Evolutionary conservation across 1,139 yeast species (phyloP), one percentile per base, ranked within the genome.

Genomic region (Geotrichum bryndzae): DNA sequence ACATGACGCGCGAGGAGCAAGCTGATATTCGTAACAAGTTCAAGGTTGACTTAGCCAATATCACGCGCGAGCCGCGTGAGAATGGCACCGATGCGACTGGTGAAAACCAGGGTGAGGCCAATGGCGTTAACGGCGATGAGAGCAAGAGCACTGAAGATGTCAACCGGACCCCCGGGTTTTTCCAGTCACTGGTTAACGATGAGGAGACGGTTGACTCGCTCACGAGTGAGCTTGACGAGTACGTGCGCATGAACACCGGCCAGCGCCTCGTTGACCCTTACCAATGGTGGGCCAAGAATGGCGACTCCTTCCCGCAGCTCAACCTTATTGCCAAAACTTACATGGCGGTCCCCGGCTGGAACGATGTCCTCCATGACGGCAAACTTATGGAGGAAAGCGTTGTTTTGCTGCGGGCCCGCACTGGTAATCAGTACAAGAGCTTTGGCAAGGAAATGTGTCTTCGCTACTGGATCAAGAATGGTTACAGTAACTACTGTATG

Each of bases 331-430:
- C 64, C 22, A 53, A 50, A 31, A 62, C 64, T 1, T 62, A 59
- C 46, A 56, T 62, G 61, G 64, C 64, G 33, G 60, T 62, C 23
- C 59, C 64, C 11, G 64, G 64, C 10, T 62, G 62, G 64, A 62
- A 62, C 58, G 62, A 61, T 22, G 64, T 62, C 25, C 54, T 62
- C 29, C 64, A 62, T 52, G 62, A 62, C 31, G 63, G 62, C 53
- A 58, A 59, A 56, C 54, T 62, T 35, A 53, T 56, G 57, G 64
- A 62, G 55, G 64, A 61, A 29, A 57, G 62, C 35, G 64, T 61
- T n/a, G 61, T 62, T 29, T 31, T 59, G 48, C 60, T 58, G 18
- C 31, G 60, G 53, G 58, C 59, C n/a, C 45, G 59, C 31, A 57
- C 53, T 25, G 62, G 62, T 27, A 52, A 61, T 31, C 61, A 61